Base-by-base conservation (phyloP, 1,284 basidiomycete genomes). In the Ustilago sp. region DNA sequence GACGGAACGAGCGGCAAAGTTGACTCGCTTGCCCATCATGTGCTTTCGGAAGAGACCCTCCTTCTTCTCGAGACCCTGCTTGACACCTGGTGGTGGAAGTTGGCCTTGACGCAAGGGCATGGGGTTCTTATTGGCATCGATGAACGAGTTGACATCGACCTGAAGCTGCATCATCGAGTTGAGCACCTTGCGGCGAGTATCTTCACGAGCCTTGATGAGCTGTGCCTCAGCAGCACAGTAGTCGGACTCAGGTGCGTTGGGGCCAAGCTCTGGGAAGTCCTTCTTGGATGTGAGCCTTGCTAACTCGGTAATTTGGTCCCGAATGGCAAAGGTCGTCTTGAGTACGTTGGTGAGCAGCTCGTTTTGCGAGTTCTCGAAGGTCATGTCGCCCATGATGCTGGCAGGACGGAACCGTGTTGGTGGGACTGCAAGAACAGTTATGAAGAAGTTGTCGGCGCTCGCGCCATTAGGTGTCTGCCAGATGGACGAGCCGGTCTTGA, bases 21-120 rank as follows among this genome's bases (percentile, higher is more conserved):
- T 99, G 83, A 99, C 97, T 86, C 97, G 95, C 89, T 99, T 99
- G 47, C 97, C 97, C 97, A 99, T 99, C 97, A 99, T 99, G 86
- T 99, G 92, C 88, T 96, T 98, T 73, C 97, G 90, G 90, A 99
- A 99, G 58, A 99, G 87, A 65, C 97, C 97, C 82, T 99, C 97
- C 88, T 99, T 99, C 90, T 99, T 99, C 88, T 99, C 97, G 78
- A 99, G 88, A 13, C 92, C 90, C 87, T 99, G 97, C 89, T 99
- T 99, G 80, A 99, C 91, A 83, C 97, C 97, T 48, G 92, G 90
- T 23, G 95, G 94, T 28, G 95, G 95, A n/a, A 94, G 88, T 84
- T 94, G 95, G 19, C 96, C 96, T 85, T 94, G 92, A 68, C 93
- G 90, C 77, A 93, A 88, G 4, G 91, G 90, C 35, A 91, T 89